Base-by-base conservation (phyloP, 352 stramenopile species). In the Globisporangium paddicum region DNA sequence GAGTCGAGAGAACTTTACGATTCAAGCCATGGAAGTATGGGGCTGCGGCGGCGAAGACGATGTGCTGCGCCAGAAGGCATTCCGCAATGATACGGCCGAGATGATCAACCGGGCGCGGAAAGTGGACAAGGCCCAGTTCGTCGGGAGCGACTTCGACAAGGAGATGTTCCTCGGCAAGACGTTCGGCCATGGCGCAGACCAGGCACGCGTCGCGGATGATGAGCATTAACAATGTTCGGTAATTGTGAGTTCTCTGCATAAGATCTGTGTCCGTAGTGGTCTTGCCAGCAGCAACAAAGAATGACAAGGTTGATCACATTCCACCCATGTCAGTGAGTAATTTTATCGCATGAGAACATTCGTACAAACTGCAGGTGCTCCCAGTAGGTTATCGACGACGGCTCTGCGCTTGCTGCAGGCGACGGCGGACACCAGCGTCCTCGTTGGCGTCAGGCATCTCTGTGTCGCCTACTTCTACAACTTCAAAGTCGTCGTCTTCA, bases 101-200 rank as follows among this genome's bases (percentile, higher is more conserved):
- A 69, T 95, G 63, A 90, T 95, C 66, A 84, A 89, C 60, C 75
- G 79, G 10, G 83, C 83, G 26, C 71, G 86, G 46, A 93, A 95
- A 55, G 86, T 95, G 14, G 83, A 95, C 68, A 95, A 95, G 59
- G 83, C 83, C 18, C 78, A 91, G 38, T 95, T 95, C 47, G 52
- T 87, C 40, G 83, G 81, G 28, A 95, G 67, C 55, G 82, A 90
- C 40, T 95, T 95, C 53, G 86, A 95, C 62, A 87, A 86, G 50
- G 78, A 89, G 49, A 83, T 93, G 57, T 86, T 95, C 30, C 50
- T 95, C 19, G 67, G 65, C 18, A 91, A 93, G 53, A 93, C 82
- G 10, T 95, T 93, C 60, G 82, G 79, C 9, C 78, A 91, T 37
- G 78, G 82, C 35, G 72, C 69, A 1, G 76, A 93, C 65, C 75